A percentile compares a stretch with the other conserved stretches of the same genome.
These are phyloP conservation scores for Melanomma pulvis-pyrius DNA, from an alignment of 495 filamentous ascomycete species.

Conservation along the genomic window DNA sequence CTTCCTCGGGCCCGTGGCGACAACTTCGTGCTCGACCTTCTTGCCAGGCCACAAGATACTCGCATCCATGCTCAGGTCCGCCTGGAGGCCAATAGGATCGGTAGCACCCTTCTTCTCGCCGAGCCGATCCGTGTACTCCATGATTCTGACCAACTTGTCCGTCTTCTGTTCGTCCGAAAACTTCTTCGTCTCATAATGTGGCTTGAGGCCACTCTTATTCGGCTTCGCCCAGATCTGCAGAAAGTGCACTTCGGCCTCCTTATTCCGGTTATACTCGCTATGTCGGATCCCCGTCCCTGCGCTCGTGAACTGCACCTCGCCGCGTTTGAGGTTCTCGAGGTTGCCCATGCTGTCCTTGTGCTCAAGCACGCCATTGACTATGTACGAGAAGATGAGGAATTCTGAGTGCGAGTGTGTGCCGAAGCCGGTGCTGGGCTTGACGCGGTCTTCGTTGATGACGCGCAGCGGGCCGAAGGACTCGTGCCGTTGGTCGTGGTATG, in stretches of 20 bases:
- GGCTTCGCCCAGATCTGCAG: slow-evolving; percentile 81
- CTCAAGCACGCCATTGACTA: slow-evolving; percentile 75
- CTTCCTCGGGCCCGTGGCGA: slow-evolving; percentile 66
- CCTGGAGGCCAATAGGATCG: slow-evolving; percentile 75
- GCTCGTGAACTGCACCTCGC: slow-evolving; percentile 82
- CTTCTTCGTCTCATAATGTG: slow-evolving; percentile 68
- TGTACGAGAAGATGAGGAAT: slow-evolving; percentile 84
- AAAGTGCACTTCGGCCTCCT: slow-evolving; percentile 69
- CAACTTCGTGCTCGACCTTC: slow-evolving; percentile 54
- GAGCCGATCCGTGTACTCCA: slow-evolving; percentile 70
- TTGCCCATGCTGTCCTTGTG: slow-evolving; percentile 77
- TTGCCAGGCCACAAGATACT: slow-evolving; percentile 56
- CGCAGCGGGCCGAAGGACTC: slow-evolving; percentile 69
- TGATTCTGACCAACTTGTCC: slow-evolving; percentile 66
- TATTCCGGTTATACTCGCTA: slow-evolving; percentile 72
- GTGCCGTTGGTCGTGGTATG: slow-evolving; percentile 68
- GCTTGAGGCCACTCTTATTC: slow-evolving; percentile 67
- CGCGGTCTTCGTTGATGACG: slow-evolving; percentile 83
- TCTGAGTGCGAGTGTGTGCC: slow-evolving; percentile 79
- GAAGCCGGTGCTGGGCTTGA: slow-evolving; percentile 68
- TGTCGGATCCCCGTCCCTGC: slow-evolving; percentile 78
- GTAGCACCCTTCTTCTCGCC: slow-evolving; percentile 57
- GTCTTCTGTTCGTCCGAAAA: slow-evolving; percentile 71
- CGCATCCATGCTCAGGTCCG: slow-evolving; percentile 77
- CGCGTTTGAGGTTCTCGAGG: slow-evolving; percentile 72